Conservation (phyloP, 169 alveolate genomes). For the Neospora caninum region DNA sequence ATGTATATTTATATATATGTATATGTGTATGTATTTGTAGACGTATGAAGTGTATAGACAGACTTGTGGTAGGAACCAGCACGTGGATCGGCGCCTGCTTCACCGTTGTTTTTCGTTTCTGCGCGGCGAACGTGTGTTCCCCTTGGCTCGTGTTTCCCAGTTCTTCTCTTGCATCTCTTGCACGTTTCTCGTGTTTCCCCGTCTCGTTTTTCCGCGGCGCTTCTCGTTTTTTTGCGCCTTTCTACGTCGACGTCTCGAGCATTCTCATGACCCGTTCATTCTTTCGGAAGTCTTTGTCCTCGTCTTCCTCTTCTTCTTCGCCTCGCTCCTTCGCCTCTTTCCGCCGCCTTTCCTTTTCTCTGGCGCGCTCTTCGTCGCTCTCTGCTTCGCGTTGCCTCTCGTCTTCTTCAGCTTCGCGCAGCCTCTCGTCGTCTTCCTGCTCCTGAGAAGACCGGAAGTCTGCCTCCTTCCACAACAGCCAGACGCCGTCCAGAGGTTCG, state of each 20-base stretch:
- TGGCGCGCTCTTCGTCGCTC: not conserved
- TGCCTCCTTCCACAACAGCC: conserved; percentile 11
- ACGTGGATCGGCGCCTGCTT: too few species aligned
- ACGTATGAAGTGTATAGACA: too few species aligned
- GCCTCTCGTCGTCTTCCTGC: not conserved
- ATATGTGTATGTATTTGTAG: not conserved
- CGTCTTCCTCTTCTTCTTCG: not conserved
- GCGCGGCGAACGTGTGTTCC: too few species aligned
- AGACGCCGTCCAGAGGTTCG: conserved; percentile 40
- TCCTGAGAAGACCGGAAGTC: conserved; percentile 1
- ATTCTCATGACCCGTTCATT: conserved; percentile 9
- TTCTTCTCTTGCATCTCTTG: too few species aligned
- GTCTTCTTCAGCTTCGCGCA: conserved; percentile 13
- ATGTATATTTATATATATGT: not conserved
- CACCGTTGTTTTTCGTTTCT: too few species aligned
- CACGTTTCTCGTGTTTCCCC: too few species aligned
- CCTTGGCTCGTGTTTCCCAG: too few species aligned
- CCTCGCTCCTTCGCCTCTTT: not conserved
- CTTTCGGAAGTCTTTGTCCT: not conserved
- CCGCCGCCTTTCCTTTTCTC: not conserved
- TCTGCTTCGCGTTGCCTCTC: not conserved
- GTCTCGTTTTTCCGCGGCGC: too few species aligned
- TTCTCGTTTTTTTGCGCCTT: too few species aligned
- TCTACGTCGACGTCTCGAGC: not conserved
- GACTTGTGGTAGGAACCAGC: too few species aligned